Evolutionary conservation across 2,329 filamentous ascomycete genomes (phyloP).

Genomic region (Stemphylium vesicarium): DNA sequence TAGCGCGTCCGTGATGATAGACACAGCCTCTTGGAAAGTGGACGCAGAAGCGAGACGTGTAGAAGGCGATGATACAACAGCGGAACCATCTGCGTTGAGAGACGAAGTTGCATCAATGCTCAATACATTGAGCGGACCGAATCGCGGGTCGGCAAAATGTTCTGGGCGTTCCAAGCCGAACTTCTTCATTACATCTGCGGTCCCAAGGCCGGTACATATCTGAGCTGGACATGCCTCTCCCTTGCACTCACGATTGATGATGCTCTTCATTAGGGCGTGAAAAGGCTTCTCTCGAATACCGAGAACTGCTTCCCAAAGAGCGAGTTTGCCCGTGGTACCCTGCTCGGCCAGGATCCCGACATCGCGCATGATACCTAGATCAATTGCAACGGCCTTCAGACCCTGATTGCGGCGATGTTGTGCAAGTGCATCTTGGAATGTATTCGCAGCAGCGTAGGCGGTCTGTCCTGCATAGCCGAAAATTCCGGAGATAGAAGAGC

Average conservation of each 20-base stretch:
- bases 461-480: background rate
- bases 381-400: background rate
- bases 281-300: background rate
- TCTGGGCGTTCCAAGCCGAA: background rate
- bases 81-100: background rate
- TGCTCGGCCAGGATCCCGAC: background rate
- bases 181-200: background rate
- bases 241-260: background rate
- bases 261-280: background rate
- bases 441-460: background rate
- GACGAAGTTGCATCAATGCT: no score
- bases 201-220: background rate
- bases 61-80: no score
- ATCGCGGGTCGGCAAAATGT: background rate
- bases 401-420: background rate
- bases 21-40: background rate
- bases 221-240: background rate
- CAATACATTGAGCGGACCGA: background rate
- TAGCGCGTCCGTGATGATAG: constrained; percentile 7
- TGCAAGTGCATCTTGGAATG: background rate
- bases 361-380: background rate
- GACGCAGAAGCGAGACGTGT: background rate
- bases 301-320: background rate
- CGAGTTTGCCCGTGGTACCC: background rate
- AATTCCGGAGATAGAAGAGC: background rate